Evolutionary conservation across 2,329 filamentous ascomycete genomes (phyloP), one percentile per base, ranked within the genome.

Genomic region (Phaeoacremonium minimum): DNA sequence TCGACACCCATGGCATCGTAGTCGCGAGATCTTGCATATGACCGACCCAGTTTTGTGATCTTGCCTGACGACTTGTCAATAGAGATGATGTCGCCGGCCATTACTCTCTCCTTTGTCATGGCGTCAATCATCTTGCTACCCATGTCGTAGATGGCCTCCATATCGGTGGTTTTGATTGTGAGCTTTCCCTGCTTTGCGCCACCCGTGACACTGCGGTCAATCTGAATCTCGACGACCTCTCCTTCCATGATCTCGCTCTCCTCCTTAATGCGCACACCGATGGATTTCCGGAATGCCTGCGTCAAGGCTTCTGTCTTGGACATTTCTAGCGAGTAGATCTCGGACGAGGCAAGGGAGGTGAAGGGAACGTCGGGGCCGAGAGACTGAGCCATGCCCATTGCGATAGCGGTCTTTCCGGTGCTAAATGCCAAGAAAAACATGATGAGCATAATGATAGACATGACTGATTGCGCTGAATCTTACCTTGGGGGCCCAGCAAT

Each of bases 111-210:
- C 67, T 97, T 97, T 49, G 90, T 96, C 89, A 98, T 96, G 47
- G 89, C 89, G 58, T 98, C 93, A 49, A 98, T 98, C 93, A 98
- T 97, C 69, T 97, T 97, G 49, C 86, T 91, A 47, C 93, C 93
- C 90, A 98, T 96, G 56, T 98, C 93, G 68, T 97, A 98, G 48
- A 98, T 87, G 11, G 93, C 95, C 66, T 98, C 93, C 93, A 98
- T 98, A 62, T 98, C 93, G 40, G 91, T 97, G 9, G 93, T 98
- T 70, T 98, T 98, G 70, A 98, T 95, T 15, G 93, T 98, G 46
- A 98, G 82, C 67, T 98, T 98, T 55, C 93, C 93, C 73, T 96
- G 91, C 73, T 97, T 98, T 55, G 93, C 94, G 49, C 86, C 87
- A 33, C 93, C 93, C 12, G 93, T 97, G 37, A 98, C 88, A 53